These are phyloP conservation scores for Vitis hybrid DNA, from an alignment of 177 flowering plant genomes.

Conservation along the genomic window DNA sequence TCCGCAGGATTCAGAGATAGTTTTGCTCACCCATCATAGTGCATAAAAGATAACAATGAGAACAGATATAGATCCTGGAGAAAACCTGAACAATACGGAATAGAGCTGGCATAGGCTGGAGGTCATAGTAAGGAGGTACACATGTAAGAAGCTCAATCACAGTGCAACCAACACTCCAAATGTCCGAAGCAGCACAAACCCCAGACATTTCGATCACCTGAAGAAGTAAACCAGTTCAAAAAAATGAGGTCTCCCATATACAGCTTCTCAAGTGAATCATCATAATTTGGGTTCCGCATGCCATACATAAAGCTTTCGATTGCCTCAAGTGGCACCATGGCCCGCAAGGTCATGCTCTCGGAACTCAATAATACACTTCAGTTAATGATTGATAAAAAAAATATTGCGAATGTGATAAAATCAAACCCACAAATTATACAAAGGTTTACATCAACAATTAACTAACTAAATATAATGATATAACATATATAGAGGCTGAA, in stretches of 20 bases:
- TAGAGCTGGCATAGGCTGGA: conserved; percentile 98
- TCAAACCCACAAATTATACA: too few species aligned
- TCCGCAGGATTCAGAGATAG: background rate
- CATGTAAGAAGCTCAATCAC: conserved; percentile 98
- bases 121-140: conserved; percentile 98
- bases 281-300: background rate
- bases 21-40: background rate
- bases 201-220: conserved; percentile 99
- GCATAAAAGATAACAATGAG: background rate
- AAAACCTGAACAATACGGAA: conserved; percentile 95
- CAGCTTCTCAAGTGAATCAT: background rate
- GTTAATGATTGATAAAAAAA: too few species aligned
- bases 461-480: too few species aligned
- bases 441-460: too few species aligned
- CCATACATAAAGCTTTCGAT: too few species aligned
- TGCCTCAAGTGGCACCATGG: too few species aligned
- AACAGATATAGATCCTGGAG: background rate
- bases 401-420: too few species aligned
- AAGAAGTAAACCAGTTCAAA: conserved; percentile 16
- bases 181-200: conserved; percentile 98
- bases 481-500: too few species aligned
- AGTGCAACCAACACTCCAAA: conserved; percentile 99
- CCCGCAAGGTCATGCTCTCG: too few species aligned
- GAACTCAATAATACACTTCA: too few species aligned
- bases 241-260: background rate